These are phyloP conservation scores for Rachicladosporium sp. DNA, from an alignment of 2,329 filamentous ascomycete species.

Conservation along the genomic window DNA sequence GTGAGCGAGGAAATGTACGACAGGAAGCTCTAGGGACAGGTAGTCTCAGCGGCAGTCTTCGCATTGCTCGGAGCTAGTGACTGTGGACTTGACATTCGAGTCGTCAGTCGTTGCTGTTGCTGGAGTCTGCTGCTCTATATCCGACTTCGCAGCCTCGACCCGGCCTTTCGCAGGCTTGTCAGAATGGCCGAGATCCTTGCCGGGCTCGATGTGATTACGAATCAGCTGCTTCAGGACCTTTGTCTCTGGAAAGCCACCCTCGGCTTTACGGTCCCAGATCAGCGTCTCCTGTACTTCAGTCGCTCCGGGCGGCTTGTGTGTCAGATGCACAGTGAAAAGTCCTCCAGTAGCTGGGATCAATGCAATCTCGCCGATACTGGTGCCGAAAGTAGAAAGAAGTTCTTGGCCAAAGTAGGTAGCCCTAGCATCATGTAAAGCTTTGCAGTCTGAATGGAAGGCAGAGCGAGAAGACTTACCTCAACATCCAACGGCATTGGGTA, in stretches of 20 bases:
- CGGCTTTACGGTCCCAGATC: conserved; percentile 77
- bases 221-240: conserved; percentile 81
- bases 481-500: conserved; percentile 88
- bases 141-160: conserved; percentile 1
- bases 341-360: conserved; percentile 78
- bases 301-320: conserved; percentile 16
- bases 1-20: not conserved
- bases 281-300: conserved; percentile 36
- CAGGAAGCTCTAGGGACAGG: too few relatives aligned
- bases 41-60: too few relatives aligned
- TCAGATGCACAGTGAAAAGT: conserved; percentile 63
- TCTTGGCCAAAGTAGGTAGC: conserved; percentile 96
- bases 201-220: conserved; percentile 69
- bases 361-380: conserved; percentile 72
- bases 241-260: conserved; percentile 88
- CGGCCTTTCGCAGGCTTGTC: conserved; percentile 24
- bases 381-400: conserved; percentile 83
- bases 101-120: too few relatives aligned
- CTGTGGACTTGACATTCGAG: too few relatives aligned
- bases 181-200: conserved; percentile 63
- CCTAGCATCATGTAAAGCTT: too few relatives aligned
- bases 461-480: too few relatives aligned
- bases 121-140: not conserved
- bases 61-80: too few relatives aligned
- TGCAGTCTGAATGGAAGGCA: too few relatives aligned